Percentiles rank a stretch among this genome's conserved stretches.
Conservation (phyloP, 768 basidiomycete genomes). For the Kockovaella imperatae region DNA sequence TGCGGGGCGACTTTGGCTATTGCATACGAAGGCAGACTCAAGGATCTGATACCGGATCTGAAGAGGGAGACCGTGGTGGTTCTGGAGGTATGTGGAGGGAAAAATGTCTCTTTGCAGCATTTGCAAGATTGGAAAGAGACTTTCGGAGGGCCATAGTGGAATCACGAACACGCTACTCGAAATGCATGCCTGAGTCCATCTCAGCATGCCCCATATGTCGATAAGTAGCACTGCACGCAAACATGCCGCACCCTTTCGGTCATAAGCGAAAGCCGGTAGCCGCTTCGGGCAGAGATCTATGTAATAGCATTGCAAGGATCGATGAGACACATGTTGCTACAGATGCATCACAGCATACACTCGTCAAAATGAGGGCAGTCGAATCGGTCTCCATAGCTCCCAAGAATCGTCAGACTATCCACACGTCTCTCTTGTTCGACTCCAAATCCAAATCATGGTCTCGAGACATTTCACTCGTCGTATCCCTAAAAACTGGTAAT, state of each 20-base stretch:
- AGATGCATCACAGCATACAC: too few relatives aligned
- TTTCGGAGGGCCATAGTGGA: too few relatives aligned
- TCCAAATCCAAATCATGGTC: conserved; percentile 8
- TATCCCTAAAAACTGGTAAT: conserved; percentile 8
- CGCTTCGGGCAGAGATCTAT: too few relatives aligned
- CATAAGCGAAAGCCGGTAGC: too few relatives aligned
- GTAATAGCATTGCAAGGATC: too few relatives aligned
- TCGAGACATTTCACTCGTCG: conserved; percentile 3
- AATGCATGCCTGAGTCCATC: too few relatives aligned
- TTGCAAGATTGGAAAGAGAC: conserved; percentile 12
- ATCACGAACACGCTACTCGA: too few relatives aligned
- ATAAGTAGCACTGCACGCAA: too few relatives aligned
- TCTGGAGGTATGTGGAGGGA: conserved; percentile 28
- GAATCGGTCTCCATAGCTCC: not conserved
- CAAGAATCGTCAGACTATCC: conserved; percentile 4
- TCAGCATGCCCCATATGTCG: too few relatives aligned
- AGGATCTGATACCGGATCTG: conserved; percentile 3
- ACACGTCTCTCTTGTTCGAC: conserved; percentile 11
- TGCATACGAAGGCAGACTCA: conserved; percentile 12
- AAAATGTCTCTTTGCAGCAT: conserved; percentile 19
- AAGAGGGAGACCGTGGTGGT: conserved; percentile 15
- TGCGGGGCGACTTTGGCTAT: conserved; percentile 28
- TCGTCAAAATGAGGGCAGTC: too few relatives aligned
- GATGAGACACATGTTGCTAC: too few relatives aligned
- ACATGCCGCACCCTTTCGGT: too few relatives aligned